Conservation (phyloP, 331 rosid genomes). For the Phaseolus coccineus region DNA sequence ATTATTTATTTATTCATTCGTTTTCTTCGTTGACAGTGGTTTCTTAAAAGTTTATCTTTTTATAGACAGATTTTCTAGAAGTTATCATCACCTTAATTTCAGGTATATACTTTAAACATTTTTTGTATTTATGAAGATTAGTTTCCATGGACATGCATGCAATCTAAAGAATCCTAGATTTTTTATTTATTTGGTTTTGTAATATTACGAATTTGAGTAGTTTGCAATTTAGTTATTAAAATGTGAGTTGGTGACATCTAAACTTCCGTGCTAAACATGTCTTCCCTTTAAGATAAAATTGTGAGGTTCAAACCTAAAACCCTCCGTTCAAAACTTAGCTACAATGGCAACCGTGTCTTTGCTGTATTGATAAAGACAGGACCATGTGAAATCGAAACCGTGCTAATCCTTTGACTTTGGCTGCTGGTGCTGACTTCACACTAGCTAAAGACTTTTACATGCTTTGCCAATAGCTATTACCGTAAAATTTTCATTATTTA, state of each 20-base stretch:
- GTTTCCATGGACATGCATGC: too few relatives aligned
- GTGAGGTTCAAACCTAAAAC: constrained; percentile 1
- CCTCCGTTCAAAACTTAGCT: background rate
- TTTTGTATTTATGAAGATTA: too few relatives aligned
- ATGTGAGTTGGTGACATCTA: constrained; percentile 17
- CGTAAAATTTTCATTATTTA: background rate
- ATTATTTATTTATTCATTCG: background rate
- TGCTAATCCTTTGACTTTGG: constrained; percentile 32
- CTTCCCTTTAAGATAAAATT: background rate
- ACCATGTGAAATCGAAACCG: background rate
- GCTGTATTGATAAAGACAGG: background rate
- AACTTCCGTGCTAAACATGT: constrained; percentile 18
- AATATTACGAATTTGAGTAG: background rate
- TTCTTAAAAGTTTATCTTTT: background rate
- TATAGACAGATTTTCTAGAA: background rate
- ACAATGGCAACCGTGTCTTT: background rate
- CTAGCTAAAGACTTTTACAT: background rate
- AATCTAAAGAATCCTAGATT: too few relatives aligned
- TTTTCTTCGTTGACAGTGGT: constrained; percentile 18
- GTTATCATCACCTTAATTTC: constrained; percentile 3
- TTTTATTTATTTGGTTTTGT: background rate
- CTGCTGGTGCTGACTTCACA: background rate
- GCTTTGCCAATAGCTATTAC: background rate
- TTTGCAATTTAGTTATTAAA: constrained; percentile 34
- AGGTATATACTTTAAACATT: too few relatives aligned